These are phyloP conservation scores for Zygosaccharomyces kombuchaensis DNA, from an alignment of 805 yeast genomes.

Conservation along the genomic window DNA sequence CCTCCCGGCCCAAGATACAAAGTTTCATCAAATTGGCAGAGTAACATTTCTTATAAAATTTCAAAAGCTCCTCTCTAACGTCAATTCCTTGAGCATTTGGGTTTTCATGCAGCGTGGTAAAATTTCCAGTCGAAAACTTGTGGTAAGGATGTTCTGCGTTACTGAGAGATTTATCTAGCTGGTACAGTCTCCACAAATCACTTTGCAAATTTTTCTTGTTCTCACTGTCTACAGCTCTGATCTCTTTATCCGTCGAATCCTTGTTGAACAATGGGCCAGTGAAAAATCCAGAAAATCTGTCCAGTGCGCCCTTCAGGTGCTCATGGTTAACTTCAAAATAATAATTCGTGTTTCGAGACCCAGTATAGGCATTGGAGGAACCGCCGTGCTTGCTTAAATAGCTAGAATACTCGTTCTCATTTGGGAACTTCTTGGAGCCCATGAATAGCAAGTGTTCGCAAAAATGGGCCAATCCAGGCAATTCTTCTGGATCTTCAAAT, in stretches of 20 bases:
- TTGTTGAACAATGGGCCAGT: constrained; percentile 71
- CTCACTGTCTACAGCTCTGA: constrained; percentile 92
- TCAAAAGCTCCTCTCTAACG: constrained; percentile 74
- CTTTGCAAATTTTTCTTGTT: constrained; percentile 89
- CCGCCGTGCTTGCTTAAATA: constrained; percentile 84
- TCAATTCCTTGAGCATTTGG: constrained; percentile 62
- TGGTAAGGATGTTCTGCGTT: constrained; percentile 77
- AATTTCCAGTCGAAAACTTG: constrained; percentile 88
- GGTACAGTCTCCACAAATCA: constrained; percentile 85
- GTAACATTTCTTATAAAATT: constrained; percentile 67
- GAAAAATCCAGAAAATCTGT: constrained; percentile 90
- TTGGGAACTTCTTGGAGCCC: constrained; percentile 77
- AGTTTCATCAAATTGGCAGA: constrained; percentile 87
- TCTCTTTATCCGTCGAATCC: constrained; percentile 83
- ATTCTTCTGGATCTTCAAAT: constrained; percentile 56
- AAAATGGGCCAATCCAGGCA: constrained; percentile 79
- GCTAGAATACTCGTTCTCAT: constrained; percentile 71
- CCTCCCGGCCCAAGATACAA: constrained; percentile 78
- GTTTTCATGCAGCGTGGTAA: constrained; percentile 60
- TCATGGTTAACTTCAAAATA: constrained; percentile 79
- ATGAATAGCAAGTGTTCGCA: constrained; percentile 69
- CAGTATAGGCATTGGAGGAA: constrained; percentile 86
- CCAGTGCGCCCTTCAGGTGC: constrained; percentile 80
- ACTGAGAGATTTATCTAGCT: constrained; percentile 70
- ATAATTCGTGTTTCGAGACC: constrained; percentile 84